Conservation (phyloP, 202 grass and related monocot species). For the Zoysia matrella region DNA sequence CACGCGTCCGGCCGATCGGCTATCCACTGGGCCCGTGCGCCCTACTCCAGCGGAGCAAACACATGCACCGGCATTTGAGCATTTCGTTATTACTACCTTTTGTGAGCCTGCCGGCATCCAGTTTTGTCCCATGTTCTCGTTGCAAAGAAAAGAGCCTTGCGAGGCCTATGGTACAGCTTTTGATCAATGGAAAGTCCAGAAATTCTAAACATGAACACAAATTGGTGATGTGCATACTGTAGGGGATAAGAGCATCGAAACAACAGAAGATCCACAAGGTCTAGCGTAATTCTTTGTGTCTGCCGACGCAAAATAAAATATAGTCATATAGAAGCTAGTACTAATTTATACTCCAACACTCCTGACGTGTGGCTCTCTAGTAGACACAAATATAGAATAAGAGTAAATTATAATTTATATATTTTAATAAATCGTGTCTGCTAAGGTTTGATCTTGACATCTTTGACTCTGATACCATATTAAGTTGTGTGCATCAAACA, state of each 20-base stretch:
- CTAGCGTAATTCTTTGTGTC: background rate
- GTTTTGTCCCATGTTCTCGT: slow-evolving; percentile 39
- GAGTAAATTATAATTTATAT: no score
- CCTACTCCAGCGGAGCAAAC: no score
- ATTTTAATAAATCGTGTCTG: no score
- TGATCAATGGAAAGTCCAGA: background rate
- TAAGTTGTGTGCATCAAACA: no score
- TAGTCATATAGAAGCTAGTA: background rate
- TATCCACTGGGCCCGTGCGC: no score
- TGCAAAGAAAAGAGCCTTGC: slow-evolving; percentile 16
- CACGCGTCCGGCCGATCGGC: background rate
- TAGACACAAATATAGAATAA: no score
- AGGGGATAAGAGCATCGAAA: background rate
- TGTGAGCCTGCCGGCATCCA: background rate
- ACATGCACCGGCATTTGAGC: no score
- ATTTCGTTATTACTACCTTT: no score
- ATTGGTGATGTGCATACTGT: background rate
- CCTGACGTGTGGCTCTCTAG: no score
- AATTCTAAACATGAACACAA: slow-evolving; percentile 9
- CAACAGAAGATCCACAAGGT: background rate
- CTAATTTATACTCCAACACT: no score
- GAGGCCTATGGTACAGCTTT: background rate
- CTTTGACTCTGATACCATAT: no score
- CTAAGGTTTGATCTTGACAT: no score
- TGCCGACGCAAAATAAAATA: background rate